These are phyloP conservation scores for Ascocoryne sarcoides DNA, from an alignment of 2,329 filamentous ascomycete species.

Conservation along the genomic window DNA sequence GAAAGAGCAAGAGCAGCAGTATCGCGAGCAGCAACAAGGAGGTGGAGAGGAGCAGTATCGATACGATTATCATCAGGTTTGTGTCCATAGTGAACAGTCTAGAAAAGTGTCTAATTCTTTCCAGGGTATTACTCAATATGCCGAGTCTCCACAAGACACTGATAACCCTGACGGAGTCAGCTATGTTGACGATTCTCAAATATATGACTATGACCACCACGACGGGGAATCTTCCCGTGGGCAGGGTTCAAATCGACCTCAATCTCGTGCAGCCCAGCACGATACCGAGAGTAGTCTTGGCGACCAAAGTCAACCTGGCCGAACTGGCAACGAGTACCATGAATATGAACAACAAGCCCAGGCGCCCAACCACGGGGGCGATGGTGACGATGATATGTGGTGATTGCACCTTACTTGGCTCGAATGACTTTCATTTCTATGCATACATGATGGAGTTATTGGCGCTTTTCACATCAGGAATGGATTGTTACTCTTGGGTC, in stretches of 20 bases:
- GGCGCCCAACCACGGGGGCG: constrained; percentile 12
- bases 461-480: constrained; percentile 21
- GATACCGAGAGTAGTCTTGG: constrained; percentile 24
- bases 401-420: constrained; percentile 17
- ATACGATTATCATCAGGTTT: constrained; percentile 31
- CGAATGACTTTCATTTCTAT: constrained; percentile 11
- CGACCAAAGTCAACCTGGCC: constrained; percentile 24
- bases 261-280: constrained; percentile 28
- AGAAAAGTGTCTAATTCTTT: constrained; percentile 3
- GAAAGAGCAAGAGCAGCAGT: constrained; percentile 31
- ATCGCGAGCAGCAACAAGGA: constrained; percentile 28
- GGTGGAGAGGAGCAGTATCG: constrained; percentile 26
- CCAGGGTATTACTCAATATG: constrained; percentile 29
- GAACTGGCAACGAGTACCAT: constrained; percentile 25
- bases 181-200: constrained; percentile 40
- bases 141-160: constrained; percentile 24
- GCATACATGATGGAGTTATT: constrained; percentile 29
- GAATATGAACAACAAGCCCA: constrained; percentile 16
- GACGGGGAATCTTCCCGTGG: constrained; percentile 28
- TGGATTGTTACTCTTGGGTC: constrained; percentile 6
- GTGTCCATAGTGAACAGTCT: constrained; percentile 1
- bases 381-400: constrained; percentile 29
- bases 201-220: constrained; percentile 39
- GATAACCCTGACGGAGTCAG: constrained; percentile 31
- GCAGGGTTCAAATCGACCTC: constrained; percentile 23